Percentiles rank a stretch among this genome's conserved stretches.
Conservation (phyloP, 2,329 filamentous ascomycete genomes). For the Ceratocystis smalleyi region DNA sequence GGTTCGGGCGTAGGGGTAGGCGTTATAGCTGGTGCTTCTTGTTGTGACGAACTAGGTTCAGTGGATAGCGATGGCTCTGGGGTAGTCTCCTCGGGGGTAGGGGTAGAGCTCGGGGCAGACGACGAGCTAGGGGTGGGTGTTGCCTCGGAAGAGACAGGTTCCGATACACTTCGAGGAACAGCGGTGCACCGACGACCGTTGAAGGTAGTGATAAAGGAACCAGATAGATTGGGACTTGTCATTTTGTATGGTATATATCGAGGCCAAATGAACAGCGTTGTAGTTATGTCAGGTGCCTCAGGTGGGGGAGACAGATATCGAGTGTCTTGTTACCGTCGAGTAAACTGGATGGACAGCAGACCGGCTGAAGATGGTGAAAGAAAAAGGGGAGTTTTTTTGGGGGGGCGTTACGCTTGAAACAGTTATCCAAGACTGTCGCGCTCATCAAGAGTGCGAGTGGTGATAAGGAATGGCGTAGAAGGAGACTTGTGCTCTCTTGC, state of each 20-base stretch:
- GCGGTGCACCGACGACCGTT: slow-evolving; percentile 39
- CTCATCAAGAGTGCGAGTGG: slow-evolving; percentile 7
- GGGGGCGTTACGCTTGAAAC: not conserved
- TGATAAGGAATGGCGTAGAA: slow-evolving; percentile 8
- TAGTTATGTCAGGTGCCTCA: not conserved
- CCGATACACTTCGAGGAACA: slow-evolving; percentile 27
- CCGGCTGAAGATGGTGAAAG: not conserved
- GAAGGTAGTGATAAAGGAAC: slow-evolving; percentile 35
- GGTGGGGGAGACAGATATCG: not conserved
- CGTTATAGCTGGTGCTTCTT: not conserved
- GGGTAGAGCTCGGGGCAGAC: slow-evolving; percentile 17
- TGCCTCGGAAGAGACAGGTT: slow-evolving; percentile 18
- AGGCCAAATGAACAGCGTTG: not conserved
- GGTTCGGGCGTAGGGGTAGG: slow-evolving; percentile 14
- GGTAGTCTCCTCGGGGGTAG: slow-evolving; percentile 17
- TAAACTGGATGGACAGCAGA: not conserved
- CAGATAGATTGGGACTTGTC: slow-evolving; percentile 31
- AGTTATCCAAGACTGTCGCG: not conserved
- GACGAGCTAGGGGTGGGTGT: slow-evolving; percentile 15
- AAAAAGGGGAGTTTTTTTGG: not conserved
- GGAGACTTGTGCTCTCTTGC: slow-evolving; percentile 18
- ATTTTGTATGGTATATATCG: slow-evolving; percentile 23
- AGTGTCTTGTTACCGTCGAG: not conserved
- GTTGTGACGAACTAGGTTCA: slow-evolving; percentile 13
- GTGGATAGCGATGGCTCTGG: slow-evolving; percentile 12